Evolutionary conservation across 1,284 basidiomycete genomes (phyloP), one percentile per base, ranked within the genome.

Genomic region (Grifola frondosa): DNA sequence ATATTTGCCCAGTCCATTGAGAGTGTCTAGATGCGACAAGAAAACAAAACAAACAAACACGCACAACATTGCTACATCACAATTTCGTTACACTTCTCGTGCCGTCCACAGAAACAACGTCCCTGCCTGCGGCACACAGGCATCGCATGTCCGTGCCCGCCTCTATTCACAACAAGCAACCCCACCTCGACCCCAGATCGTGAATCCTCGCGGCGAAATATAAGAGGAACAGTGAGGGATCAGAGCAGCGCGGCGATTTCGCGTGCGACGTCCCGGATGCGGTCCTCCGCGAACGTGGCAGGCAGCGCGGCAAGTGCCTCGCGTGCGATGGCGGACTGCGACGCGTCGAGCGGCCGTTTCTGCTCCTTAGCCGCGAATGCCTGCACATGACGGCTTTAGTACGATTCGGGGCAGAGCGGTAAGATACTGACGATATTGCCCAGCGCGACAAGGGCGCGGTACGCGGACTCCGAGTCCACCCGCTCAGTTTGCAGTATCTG

Each of bases 361-460:
- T 67, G 66, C 33, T 59, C 58, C 52, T 71, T 77, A 12, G 73
- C 65, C 4, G 69, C 69, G 53, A 77, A 70, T 5, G 77, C 63
- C 84, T 87, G 48, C 24, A n/a, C 21, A 30, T 21, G 26, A 19
- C n/a, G 30, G 41, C 17, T 17, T 35, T 20, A 32, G 32, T 7
- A 29, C 7, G 20, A 17, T 20, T 6, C 22, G 21, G 4, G 40
- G 16, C 16, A 8, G n/a, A 12, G 13, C 12, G 3, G 28, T 21
- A 26, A n/a, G 19, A 2, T 21, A 42, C 54, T 45, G 16, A 64
- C 62, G 20, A 89, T 65, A 62, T 99, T 98, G 23, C 96, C 96
- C 3, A 97, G 71, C 0, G 88, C 94, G 12, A 97, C 88, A 6
- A 91, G 67, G 1, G 86, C 74, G 21, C 96, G 83, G 63, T 98